Base-by-base conservation (phyloP, 1,139 yeast species). In the Blastobotrys petasosporus region DNA sequence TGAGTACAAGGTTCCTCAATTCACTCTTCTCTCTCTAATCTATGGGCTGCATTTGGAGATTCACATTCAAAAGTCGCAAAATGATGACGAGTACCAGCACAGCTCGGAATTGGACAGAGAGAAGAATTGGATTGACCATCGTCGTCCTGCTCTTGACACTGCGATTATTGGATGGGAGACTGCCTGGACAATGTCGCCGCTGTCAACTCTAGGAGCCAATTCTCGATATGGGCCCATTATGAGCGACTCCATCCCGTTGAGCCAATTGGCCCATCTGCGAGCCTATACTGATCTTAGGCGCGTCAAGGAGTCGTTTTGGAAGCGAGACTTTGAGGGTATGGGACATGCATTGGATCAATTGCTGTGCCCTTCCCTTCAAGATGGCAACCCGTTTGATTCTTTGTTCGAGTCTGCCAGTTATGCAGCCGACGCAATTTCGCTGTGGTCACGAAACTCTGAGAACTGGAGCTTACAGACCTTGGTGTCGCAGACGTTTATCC, bases 31-130 rank as follows among this genome's bases (percentile, higher is more conserved):
- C 41, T 75, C 85, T 2, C 69, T 85, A 54, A 69, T 87, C 55
- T 76, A 85, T 67, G 80, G 85, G 30, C 70, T 85, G 39, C 92
- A 85, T 60, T 87, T 85, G 57, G 76, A 73, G 56, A 80, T 85
- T 36, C 82, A 77, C 41, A 58, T 55, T 37, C 56, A 59, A 32
- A 30, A 28, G 30, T 2, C 31, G 13, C 16, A 34, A 30, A 36
- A 30, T 30, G 39, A 31, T 12, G 17, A 40, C 32, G 32, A 23
- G 16, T 16, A 9, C 30, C 17, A 11, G 32, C 25, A 17, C 28
- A 11, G 36, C n/a, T 12, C 39, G 8, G 12, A 28, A 15, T 35
- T 23, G 9, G 48, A 44, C 17, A 32, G 42, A 39, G 55, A 54
- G 32, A 39, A 53, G 32, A 52, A 51, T 4, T 56, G 66, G 60